Evolutionary conservation across 2,329 filamentous ascomycete genomes (phyloP), one percentile per base, ranked within the genome.

Genomic region (Onygena corvina): DNA sequence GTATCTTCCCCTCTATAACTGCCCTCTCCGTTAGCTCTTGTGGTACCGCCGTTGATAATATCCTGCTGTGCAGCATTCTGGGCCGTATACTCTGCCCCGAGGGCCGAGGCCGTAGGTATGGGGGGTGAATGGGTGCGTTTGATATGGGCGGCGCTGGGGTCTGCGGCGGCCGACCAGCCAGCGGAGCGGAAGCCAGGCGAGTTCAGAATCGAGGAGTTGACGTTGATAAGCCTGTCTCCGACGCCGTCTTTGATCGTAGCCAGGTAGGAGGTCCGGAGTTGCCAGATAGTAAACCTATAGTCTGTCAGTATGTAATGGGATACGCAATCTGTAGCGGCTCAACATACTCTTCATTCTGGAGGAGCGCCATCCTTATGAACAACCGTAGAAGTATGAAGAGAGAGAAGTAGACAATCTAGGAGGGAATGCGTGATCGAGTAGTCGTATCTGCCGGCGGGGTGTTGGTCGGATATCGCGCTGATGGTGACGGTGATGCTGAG

Each of bases 71-170:
- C 81, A 82, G 61, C 82, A 81, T 55, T 81, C 77, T 20, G 74
- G 11, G 45, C 30, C 1, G 29, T 8, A 8, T 25, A 35, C 9
- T 34, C 20, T 20, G n/a, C 76, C 33, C 75, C 74, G 53, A 80
- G 71, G 2, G 76, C 75, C 1, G 66, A 61, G 1, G 65, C 66
- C 3, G 79, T 81, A 27, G 79, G 79, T 27, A 83, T 83, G 1
- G 79, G 79, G 27, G 79, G 79, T 8, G 79, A 82, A 62, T 82
- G 80, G 16, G 79, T 80, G 53, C 79, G 73, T 61, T 78, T 80
- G 59, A 78, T 71, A 51, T 77, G 74, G 20, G 73, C 68, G 21
- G 70, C 67, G 52, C 77, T 75, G 48, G 53, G 59, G 52, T 61
- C 59, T 25, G 59, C 52, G 48, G 58, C 58, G 64, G 68, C 65